Evolutionary conservation across 176 grass and related monocot species (phyloP).

Genomic region (sorghum (Sorghum bicolor)): DNA sequence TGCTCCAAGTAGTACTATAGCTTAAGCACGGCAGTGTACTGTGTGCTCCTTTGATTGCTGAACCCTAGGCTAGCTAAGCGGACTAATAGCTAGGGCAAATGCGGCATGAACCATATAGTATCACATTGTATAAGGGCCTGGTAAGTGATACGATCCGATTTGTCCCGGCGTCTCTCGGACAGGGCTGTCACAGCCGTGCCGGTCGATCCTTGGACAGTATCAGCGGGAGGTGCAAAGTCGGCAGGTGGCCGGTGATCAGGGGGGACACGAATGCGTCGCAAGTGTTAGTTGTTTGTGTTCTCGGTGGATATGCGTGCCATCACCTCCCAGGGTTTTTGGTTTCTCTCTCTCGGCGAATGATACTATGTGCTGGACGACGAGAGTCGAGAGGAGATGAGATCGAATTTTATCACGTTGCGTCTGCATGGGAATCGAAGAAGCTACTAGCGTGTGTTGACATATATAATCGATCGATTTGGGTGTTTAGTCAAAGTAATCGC

Average conservation of each 20-base stretch:
- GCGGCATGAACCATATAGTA: background rate
- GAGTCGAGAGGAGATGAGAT: background rate
- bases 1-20: background rate
- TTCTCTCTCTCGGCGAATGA: background rate
- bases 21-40: constrained; percentile 11
- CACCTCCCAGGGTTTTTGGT: background rate
- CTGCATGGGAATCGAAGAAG: constrained; percentile 15
- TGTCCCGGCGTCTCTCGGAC: constrained; percentile 29
- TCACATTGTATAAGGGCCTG: constrained; percentile 11
- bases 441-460: background rate
- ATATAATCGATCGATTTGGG: background rate
- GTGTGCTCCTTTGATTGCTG: background rate
- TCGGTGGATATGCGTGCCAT: background rate
- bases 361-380: background rate
- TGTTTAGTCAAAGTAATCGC: constrained; percentile 26
- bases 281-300: constrained; percentile 22
- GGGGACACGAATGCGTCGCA: constrained; percentile 29
- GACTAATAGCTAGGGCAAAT: background rate
- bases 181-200: constrained; percentile 18
- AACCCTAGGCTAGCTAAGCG: constrained; percentile 17
- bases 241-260: constrained; percentile 18
- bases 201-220: constrained; percentile 30
- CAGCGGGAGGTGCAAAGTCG: background rate
- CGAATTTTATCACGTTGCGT: constrained; percentile 40
- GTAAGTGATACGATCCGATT: constrained; percentile 50